phyloP scores from a whole-genome alignment of 495 filamentous ascomycete species.

The Penicillium coffeae region DNA sequence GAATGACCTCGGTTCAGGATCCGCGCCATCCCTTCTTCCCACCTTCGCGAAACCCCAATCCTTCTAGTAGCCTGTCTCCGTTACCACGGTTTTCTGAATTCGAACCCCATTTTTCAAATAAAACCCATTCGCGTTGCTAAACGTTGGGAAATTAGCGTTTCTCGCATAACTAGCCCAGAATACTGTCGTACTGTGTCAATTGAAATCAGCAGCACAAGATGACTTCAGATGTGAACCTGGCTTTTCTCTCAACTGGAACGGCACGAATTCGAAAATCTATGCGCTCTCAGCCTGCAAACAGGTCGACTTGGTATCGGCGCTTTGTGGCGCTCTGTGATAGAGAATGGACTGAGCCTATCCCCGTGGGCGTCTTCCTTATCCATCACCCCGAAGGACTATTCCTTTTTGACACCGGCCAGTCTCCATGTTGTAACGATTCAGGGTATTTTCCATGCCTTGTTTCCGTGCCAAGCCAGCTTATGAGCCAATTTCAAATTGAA shows the following conservation, averaged over 20 bases:
- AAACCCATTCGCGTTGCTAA: too few species aligned
- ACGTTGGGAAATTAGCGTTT: too few species aligned
- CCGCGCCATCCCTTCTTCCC: too few species aligned
- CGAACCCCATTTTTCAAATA: too few species aligned
- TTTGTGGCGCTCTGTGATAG: slow-evolving; percentile 20
- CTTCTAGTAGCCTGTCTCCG: too few species aligned
- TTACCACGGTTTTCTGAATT: too few species aligned
- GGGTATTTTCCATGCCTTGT: slow-evolving; percentile 25
- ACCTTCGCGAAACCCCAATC: too few species aligned
- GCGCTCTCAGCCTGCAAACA: slow-evolving; percentile 22
- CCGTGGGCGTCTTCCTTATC: slow-evolving; percentile 28
- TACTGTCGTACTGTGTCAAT: too few species aligned
- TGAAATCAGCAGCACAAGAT: too few species aligned
- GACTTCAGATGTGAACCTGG: slow-evolving; percentile 5
- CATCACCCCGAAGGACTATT: slow-evolving; percentile 25
- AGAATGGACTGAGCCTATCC: slow-evolving; percentile 21
- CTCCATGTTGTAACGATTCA: slow-evolving; percentile 22
- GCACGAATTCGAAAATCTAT: slow-evolving; percentile 20
- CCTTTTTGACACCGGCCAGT: slow-evolving; percentile 32
- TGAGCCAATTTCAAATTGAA: slow-evolving; percentile 16
- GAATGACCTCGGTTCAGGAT: too few species aligned
- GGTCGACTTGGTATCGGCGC: slow-evolving; percentile 18
- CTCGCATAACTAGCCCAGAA: too few species aligned
- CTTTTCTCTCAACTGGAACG: slow-evolving; percentile 21
- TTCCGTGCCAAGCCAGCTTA: slow-evolving; percentile 8